A percentile compares a stretch with the other conserved stretches of the same genome.
Conservation (phyloP, 2,329 filamentous ascomycete genomes). For the Monosporascus sp. region DNA sequence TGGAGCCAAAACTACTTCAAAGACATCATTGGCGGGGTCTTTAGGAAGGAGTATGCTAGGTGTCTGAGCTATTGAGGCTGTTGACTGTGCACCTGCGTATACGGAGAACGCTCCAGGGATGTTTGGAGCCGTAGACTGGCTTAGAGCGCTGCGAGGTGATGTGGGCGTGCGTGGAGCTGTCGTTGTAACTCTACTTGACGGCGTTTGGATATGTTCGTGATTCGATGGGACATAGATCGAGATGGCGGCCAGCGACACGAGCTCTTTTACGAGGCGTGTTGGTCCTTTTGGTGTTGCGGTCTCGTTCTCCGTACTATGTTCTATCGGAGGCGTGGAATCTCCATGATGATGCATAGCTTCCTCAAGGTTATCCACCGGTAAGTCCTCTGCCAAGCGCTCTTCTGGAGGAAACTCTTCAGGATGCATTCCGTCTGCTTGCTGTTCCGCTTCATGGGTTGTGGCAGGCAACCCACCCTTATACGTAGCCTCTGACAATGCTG, state of each 20-base stretch:
- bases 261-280: conserved; percentile 50
- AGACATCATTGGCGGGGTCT: conserved; percentile 23
- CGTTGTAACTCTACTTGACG: conserved; percentile 14
- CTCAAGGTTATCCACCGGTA: conserved; percentile 15
- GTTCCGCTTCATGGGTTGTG: not conserved
- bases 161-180: not conserved
- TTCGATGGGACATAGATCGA: conserved; percentile 50
- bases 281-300: conserved; percentile 45
- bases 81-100: conserved; percentile 24
- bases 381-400: not conserved
- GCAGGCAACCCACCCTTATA: not conserved
- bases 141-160: conserved; percentile 5
- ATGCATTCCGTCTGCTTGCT: not conserved
- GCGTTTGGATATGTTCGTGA: conserved; percentile 38
- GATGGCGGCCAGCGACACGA: conserved; percentile 43
- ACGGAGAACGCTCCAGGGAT: conserved; percentile 59
- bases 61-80: conserved; percentile 11
- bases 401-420: not conserved
- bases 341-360: conserved; percentile 11
- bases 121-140: conserved; percentile 38
- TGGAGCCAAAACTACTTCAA: conserved; percentile 49
- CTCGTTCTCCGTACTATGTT: conserved; percentile 29
- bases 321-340: conserved; percentile 11
- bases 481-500: not conserved
- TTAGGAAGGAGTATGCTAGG: conserved; percentile 5